Percentiles rank a stretch among this genome's conserved stretches.
Conservation (phyloP, 306 rosid genomes). For the Begonia loranthoides region DNA sequence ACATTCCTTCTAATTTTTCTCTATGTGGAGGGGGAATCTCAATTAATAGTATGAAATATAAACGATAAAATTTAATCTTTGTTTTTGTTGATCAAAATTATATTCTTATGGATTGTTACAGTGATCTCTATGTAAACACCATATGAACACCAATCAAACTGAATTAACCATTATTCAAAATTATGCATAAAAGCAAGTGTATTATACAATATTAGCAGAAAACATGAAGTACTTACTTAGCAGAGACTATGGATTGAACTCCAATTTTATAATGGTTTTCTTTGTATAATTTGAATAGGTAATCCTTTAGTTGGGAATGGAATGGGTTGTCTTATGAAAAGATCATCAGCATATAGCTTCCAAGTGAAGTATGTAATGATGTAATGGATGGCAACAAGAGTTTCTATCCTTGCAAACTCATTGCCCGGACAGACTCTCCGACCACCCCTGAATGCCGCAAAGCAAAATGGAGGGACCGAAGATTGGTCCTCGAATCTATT, state of each 20-base stretch:
- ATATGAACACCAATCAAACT: no score
- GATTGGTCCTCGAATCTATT: conserved; percentile 47
- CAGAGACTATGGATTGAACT: not conserved
- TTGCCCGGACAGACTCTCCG: conserved; percentile 56
- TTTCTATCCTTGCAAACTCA: conserved; percentile 56
- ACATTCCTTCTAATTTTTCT: no score
- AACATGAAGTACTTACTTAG: not conserved
- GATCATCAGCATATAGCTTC: conserved; percentile 44
- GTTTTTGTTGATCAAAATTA: no score
- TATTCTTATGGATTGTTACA: no score
- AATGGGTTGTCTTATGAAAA: conserved; percentile 45
- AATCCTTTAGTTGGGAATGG: conserved; percentile 46
- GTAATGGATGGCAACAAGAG: conserved; percentile 47
- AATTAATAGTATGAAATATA: no score
- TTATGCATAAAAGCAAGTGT: not conserved
- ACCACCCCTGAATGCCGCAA: conserved; percentile 60
- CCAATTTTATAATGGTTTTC: not conserved
- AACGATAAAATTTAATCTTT: no score
- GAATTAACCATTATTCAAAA: no score
- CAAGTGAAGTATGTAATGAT: conserved; percentile 52
- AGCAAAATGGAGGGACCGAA: conserved; percentile 44
- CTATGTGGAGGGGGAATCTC: no score
- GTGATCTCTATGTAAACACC: no score
- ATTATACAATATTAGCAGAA: not conserved
- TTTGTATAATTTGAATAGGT: conserved; percentile 33